Evolutionary conservation across 1,284 basidiomycete genomes (phyloP), one percentile per base, ranked within the genome.

Genomic region (Puccinia hordei): DNA sequence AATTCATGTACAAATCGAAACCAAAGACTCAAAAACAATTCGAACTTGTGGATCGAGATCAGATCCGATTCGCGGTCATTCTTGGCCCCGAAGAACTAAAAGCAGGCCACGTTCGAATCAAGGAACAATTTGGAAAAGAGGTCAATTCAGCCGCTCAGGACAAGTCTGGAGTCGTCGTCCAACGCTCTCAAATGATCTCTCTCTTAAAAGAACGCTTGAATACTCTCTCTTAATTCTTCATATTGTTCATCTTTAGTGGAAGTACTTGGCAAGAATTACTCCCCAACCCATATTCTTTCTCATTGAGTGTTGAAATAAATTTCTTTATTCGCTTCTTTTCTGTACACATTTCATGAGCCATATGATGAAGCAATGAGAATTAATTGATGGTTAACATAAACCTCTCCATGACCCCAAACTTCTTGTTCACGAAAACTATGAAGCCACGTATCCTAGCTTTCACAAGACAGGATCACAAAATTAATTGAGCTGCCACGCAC

Each of bases 1-100:
- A 98, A 85, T 99, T 94, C 88, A 88, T 95, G 85, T 93, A 94
- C 84, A 98, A 98, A 87, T 90, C 88, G 82, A 96, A 95, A 85
- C 94, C 95, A 0, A 98, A 98, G 86, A 86, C 87, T 41, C 87
- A 94, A 51, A 87, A 88, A 1, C 96, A 99, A 85, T 98, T 97
- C 85, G 91, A 92, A 24, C 91, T 92, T 2, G 93, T 93, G n/a
- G 96, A 97, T 87, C 91, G 88, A 85, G 95, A 98, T 84, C 91
- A 92, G 83, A 92, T 93, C 51, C 94, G 94, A 2, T 96, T 93
- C 85, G 95, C 93, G 1, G 90, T 98, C 81, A 93, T 98, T 82
- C 87, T 99, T 33, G 96, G 94, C 9, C 90, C 90, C 0, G 91
- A 92, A 82, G 96, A 99, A 87, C 88, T 95, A 81, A 91, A 90